These are phyloP conservation scores for Linnemannia hyalina DNA, from an alignment of 192 early-diverging fungal species.

Conservation along the genomic window DNA sequence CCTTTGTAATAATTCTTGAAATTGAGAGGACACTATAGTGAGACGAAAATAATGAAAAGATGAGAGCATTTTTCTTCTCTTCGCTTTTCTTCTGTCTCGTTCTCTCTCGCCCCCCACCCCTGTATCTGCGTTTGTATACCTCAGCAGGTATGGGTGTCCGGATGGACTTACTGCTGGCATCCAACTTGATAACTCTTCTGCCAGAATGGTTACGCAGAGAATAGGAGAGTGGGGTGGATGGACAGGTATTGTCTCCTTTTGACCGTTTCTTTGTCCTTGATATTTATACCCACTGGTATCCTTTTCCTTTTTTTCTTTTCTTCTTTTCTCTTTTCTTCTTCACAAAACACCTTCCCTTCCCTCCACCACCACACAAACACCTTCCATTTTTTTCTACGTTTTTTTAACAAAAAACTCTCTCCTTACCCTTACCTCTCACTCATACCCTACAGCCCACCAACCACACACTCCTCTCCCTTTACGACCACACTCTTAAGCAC, in stretches of 20 bases:
- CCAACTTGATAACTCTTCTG: neutral
- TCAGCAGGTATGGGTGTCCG: neutral
- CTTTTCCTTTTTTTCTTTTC: neutral
- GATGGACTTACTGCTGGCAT: neutral
- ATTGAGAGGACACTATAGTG: neutral
- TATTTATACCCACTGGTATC: neutral
- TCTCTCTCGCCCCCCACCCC: neutral
- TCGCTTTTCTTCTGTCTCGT: neutral
- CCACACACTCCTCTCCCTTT: neutral
- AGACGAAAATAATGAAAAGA: neutral
- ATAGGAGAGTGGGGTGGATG: neutral
- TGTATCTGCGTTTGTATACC: neutral
- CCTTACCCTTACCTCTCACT: neutral
- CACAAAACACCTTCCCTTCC: neutral
- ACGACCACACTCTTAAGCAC: slow-evolving; percentile 8
- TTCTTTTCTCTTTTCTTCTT: neutral
- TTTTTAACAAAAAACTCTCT: slow-evolving; percentile 26
- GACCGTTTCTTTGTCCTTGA: neutral
- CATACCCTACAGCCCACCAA: neutral
- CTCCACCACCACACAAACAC: neutral
- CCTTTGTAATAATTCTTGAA: neutral
- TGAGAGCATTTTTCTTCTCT: neutral
- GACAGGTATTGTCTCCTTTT: neutral
- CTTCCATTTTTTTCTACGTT: slow-evolving; percentile 27
- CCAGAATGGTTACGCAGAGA: neutral